Evolutionary conservation across 352 stramenopile genomes (phyloP).

Genomic region (Pythium periplocum): DNA sequence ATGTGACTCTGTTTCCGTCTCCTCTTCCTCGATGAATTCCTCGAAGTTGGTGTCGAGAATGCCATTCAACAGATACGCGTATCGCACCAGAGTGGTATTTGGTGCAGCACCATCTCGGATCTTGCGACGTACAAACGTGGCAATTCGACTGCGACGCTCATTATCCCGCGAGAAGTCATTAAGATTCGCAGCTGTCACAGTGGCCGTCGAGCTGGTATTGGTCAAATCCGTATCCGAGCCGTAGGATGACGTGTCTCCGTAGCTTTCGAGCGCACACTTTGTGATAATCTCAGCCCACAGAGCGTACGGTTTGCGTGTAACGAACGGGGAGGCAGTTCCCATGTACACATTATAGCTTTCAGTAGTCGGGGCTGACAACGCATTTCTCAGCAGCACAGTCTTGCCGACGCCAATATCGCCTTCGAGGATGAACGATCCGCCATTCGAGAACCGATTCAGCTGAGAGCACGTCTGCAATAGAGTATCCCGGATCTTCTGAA

Average conservation of each 20-base stretch:
- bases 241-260: not conserved
- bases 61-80: constrained; percentile 48
- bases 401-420: constrained; percentile 84
- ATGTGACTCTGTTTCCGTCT: not conserved
- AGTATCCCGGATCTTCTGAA: constrained; percentile 36
- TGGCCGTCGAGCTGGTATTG: constrained; percentile 5
- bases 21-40: constrained; percentile 27
- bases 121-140: constrained; percentile 53
- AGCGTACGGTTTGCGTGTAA: constrained; percentile 70
- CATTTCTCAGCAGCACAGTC: constrained; percentile 64
- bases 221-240: no score
- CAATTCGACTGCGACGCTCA: constrained; percentile 45
- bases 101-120: constrained; percentile 55
- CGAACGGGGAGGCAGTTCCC: constrained; percentile 69
- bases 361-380: constrained; percentile 39
- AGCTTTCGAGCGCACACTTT: constrained; percentile 44
- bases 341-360: constrained; percentile 54
- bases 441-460: constrained; percentile 56
- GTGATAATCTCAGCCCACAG: constrained; percentile 77
- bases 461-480: constrained; percentile 63
- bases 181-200: not conserved
- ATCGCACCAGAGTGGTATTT: constrained; percentile 65
- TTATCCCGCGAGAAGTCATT: constrained; percentile 26
- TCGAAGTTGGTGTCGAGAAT: constrained; percentile 74
- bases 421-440: constrained; percentile 72